phyloP scores from a whole-genome alignment of 2,329 filamentous ascomycete species.

The Microcera coccophila region DNA sequence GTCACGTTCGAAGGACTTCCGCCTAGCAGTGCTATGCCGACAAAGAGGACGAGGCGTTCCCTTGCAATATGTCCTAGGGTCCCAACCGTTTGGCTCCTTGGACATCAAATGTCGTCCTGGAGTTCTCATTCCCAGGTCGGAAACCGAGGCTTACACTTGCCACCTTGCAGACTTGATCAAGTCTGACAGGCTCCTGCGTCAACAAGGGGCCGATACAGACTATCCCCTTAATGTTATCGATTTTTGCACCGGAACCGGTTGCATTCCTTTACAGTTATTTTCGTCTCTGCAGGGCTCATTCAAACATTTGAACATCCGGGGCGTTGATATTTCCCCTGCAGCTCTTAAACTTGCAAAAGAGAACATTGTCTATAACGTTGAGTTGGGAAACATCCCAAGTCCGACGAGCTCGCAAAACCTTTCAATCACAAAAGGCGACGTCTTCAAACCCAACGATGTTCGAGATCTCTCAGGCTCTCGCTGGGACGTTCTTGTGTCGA shows the following conservation, averaged over 20 bases:
- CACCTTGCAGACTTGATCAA: constrained; percentile 50
- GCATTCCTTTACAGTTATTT: constrained; percentile 76
- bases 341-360: constrained; percentile 62
- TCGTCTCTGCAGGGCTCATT: constrained; percentile 50
- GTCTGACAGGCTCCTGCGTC: constrained; percentile 12
- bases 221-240: constrained; percentile 64
- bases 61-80: constrained; percentile 84
- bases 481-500: constrained; percentile 72
- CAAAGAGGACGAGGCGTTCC: constrained; percentile 62
- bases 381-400: constrained; percentile 20
- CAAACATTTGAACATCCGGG: constrained; percentile 50
- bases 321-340: constrained; percentile 66
- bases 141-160: constrained; percentile 66
- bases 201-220: constrained; percentile 4
- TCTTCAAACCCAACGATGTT: constrained; percentile 45
- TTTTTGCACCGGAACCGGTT: constrained; percentile 86
- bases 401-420: constrained; percentile 29
- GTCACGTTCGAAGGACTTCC: constrained; percentile 9
- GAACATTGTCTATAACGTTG: constrained; percentile 57
- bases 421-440: constrained; percentile 45
- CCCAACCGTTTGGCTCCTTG: constrained; percentile 80
- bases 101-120: constrained; percentile 72
- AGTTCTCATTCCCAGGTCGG: constrained; percentile 80
- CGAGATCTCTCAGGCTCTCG: constrained; percentile 15
- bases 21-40: constrained; percentile 42